Evolutionary conservation across 495 filamentous ascomycete species (phyloP), one percentile per base, ranked within the genome.

Genomic region (Hyaloscypha variabilis): DNA sequence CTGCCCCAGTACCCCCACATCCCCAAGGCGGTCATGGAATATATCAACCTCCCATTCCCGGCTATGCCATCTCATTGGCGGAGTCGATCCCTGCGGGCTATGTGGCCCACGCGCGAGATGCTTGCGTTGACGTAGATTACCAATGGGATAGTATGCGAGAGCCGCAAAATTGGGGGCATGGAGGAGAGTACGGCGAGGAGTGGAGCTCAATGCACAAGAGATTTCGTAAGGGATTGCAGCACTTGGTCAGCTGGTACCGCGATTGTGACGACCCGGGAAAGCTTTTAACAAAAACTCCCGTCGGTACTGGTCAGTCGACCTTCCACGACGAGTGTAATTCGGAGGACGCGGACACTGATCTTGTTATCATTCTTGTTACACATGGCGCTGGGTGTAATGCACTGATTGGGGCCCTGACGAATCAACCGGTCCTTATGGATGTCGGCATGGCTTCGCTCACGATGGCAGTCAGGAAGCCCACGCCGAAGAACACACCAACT

Each of bases 311-410:
- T 65, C 14, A 58, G 65, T 26, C 23, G n/a, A 55, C 19, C 36
- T 23, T 3, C 21, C 4, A n/a, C 0, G 55, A 66, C 8, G 64
- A 63, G 24, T 71, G 77, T 4, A 52, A 30, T 46, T 49, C 71
- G 2, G 55, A 71, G 17, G 74, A 72, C 8, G 78, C 84, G 62
- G 78, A 83, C 6, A 78, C 83, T 5, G 91, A 98, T 69, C 83
- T 91, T 0, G 87, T 98, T 8, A 76, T 99, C n/a, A 83, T 99
- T 30, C 76, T 99, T 14, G 92, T 99, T 58, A 97, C 96, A 0
- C 95, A 99, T 71, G 94, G 94, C n/a, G 96, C 96, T 13, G 96
- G 94, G 56, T 97, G 95, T 77, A 99, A 99, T 77, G 96, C 95
- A 0, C 76, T 99, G 55, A 93, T 98, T 57, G 93, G 94, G 6